These are phyloP conservation scores for Podospora bellae-mahoneyi DNA, from an alignment of 495 filamentous ascomycete genomes.

Conservation along the genomic window DNA sequence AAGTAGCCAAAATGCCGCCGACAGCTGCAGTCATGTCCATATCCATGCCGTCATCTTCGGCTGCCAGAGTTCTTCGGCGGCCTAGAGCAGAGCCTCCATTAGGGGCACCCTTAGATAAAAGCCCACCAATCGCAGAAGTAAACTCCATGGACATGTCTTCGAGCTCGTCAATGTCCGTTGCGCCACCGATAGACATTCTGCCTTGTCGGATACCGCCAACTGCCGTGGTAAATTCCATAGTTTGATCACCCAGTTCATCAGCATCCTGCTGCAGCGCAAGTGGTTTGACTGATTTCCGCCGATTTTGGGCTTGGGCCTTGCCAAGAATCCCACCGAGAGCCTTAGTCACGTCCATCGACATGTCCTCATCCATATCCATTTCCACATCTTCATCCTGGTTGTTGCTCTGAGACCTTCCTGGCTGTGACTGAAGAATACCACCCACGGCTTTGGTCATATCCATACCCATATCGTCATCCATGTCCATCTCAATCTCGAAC, in stretches of 20 bases:
- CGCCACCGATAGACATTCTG: constrained; percentile 25
- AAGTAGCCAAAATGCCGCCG: constrained; percentile 50
- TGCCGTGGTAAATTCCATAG: constrained; percentile 76
- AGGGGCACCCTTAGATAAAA: constrained; percentile 47
- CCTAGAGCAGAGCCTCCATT: constrained; percentile 21
- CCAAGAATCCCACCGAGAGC: constrained; percentile 77
- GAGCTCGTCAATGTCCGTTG: constrained; percentile 40
- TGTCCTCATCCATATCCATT: constrained; percentile 65
- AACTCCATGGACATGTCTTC: constrained; percentile 83
- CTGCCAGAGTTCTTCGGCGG: constrained; percentile 30
- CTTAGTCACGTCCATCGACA: constrained; percentile 83
- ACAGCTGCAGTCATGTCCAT: constrained; percentile 61
- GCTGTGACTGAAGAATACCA: constrained; percentile 47
- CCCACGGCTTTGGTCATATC: constrained; percentile 57
- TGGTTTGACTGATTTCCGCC: constrained; percentile 26
- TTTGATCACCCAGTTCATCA: constrained; percentile 51
- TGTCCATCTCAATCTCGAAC: constrained; percentile 38
- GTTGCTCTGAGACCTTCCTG: constrained; percentile 29
- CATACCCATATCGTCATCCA: constrained; percentile 46
- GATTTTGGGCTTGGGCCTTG: constrained; percentile 33
- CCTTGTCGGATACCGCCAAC: constrained; percentile 59
- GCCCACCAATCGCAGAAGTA: constrained; percentile 67
- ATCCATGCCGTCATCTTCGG: constrained; percentile 37
- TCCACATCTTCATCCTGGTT: constrained; percentile 31
- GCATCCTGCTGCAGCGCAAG: constrained; percentile 15